phyloP scores from a whole-genome alignment of 441 rosid species.

The Adansonia rubrostipa region DNA sequence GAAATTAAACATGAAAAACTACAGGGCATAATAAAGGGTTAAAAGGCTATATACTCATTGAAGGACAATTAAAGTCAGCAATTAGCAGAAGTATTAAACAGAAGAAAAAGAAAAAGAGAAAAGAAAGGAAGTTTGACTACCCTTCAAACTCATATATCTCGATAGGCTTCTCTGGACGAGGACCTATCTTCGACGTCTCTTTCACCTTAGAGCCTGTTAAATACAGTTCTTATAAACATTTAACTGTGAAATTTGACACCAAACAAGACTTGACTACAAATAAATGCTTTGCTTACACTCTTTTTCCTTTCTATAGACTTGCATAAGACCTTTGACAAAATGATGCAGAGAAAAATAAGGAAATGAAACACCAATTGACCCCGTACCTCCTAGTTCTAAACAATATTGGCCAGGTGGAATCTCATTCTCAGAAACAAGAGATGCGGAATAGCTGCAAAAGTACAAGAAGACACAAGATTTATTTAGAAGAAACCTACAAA shows the following conservation, averaged over 20 bases:
- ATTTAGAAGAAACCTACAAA: conserved; percentile 22
- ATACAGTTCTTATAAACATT: conserved; percentile 11
- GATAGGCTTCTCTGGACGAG: conserved; percentile 92
- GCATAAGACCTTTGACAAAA: conserved; percentile 10
- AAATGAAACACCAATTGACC: conserved; percentile 8
- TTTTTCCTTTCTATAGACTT: too few species aligned
- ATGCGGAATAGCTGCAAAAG: conserved; percentile 70
- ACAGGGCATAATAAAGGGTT: neutral
- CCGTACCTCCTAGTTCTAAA: conserved; percentile 64
- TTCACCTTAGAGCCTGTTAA: conserved; percentile 68
- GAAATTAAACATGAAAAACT: conserved; percentile 19
- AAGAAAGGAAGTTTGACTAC: conserved; percentile 36
- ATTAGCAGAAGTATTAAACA: conserved; percentile 12
- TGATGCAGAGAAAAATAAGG: neutral
- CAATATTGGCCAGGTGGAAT: conserved; percentile 79
- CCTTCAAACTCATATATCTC: conserved; percentile 96
- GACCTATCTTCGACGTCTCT: conserved; percentile 78
- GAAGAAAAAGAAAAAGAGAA: too few species aligned
- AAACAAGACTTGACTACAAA: too few species aligned
- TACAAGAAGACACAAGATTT: conserved; percentile 5
- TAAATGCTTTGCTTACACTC: neutral
- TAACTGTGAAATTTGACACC: neutral
- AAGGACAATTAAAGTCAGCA: conserved; percentile 6
- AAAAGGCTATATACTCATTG: neutral
- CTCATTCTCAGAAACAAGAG: conserved; percentile 67